Percentiles rank a stretch among this genome's conserved stretches.
Evolutionary conservation across 768 basidiomycete species (phyloP).

Genomic region (Boletus fagicola): DNA sequence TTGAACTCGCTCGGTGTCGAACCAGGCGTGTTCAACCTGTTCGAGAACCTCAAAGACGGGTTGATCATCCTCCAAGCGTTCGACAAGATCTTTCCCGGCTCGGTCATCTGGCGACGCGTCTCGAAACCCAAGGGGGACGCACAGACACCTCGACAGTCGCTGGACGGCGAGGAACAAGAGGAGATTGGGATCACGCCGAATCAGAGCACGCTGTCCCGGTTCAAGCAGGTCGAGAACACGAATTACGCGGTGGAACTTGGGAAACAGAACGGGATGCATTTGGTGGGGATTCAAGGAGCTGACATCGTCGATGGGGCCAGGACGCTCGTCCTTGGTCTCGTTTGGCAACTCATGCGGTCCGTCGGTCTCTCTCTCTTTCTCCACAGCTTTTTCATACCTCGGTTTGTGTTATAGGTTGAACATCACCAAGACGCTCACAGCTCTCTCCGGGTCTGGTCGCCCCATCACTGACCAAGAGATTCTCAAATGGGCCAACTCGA

Average conservation of each 20-base stretch:
- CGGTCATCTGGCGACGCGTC: slow-evolving; percentile 94
- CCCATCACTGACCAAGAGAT: slow-evolving; percentile 92
- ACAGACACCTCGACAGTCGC: slow-evolving; percentile 38
- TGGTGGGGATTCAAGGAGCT: slow-evolving; percentile 96
- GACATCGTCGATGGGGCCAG: slow-evolving; percentile 94
- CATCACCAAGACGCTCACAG: slow-evolving; percentile 85
- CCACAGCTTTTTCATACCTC: neutral
- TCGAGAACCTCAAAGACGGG: slow-evolving; percentile 94
- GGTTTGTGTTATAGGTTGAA: slow-evolving; percentile 53
- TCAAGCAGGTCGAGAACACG: slow-evolving; percentile 98
- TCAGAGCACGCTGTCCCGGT: slow-evolving; percentile 83
- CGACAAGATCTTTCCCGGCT: slow-evolving; percentile 91
- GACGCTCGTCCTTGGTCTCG: slow-evolving; percentile 91
- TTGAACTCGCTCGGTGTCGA: slow-evolving; percentile 97
- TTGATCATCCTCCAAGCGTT: slow-evolving; percentile 91
- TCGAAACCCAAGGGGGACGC: slow-evolving; percentile 75
- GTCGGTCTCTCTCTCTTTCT: slow-evolving; percentile 17
- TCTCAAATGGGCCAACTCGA: slow-evolving; percentile 93
- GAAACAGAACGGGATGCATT: slow-evolving; percentile 88
- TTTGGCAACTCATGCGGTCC: slow-evolving; percentile 97
- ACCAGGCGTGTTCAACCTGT: slow-evolving; percentile 93
- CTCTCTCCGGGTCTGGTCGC: slow-evolving; percentile 66
- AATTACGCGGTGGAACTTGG: slow-evolving; percentile 95
- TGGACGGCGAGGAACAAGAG: slow-evolving; percentile 60
- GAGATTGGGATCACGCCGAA: slow-evolving; percentile 82